Percentiles rank a stretch among this genome's conserved stretches.
Evolutionary conservation across 768 basidiomycete species (phyloP).

Genomic region (Cytidiella melzeri): DNA sequence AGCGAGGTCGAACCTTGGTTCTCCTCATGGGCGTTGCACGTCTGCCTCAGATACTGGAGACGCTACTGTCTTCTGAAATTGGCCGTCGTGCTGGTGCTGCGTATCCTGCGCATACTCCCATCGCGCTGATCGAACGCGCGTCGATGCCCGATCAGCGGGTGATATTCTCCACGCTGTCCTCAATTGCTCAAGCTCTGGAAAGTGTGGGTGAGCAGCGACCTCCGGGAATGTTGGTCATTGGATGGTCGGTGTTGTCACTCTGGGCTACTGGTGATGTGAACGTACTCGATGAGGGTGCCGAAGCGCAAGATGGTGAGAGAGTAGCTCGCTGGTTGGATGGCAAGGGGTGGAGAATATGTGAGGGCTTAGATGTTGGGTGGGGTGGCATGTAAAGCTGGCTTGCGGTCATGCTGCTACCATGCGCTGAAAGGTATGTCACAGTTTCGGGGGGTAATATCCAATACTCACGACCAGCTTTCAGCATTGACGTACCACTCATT

Average conservation of each 20-base stretch:
- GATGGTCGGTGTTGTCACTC: slow-evolving; percentile 82
- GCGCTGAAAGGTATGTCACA: too few relatives aligned
- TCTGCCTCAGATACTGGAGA: slow-evolving; percentile 61
- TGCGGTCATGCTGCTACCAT: too few relatives aligned
- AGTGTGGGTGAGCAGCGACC: slow-evolving; percentile 81
- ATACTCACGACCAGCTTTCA: too few relatives aligned
- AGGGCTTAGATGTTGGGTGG: slow-evolving; percentile 52
- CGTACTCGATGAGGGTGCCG: slow-evolving; percentile 58
- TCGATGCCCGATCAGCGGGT: slow-evolving; percentile 90
- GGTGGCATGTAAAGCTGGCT: slow-evolving; percentile 9
- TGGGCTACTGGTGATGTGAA: slow-evolving; percentile 65
- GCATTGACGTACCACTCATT: too few relatives aligned
- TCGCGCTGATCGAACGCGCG: slow-evolving; percentile 93
- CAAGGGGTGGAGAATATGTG: slow-evolving; percentile 53
- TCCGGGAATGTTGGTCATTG: slow-evolving; percentile 94
- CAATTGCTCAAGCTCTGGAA: slow-evolving; percentile 66
- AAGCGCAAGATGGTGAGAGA: slow-evolving; percentile 37
- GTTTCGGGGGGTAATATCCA: too few relatives aligned
- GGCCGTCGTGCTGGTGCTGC: slow-evolving; percentile 37
- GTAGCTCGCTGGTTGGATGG: slow-evolving; percentile 58
- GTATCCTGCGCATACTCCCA: slow-evolving; percentile 75
- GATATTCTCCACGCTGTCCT: slow-evolving; percentile 67
- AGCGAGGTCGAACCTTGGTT: slow-evolving; percentile 71
- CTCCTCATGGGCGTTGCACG: slow-evolving; percentile 96
- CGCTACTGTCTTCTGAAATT: slow-evolving; percentile 33